Base-by-base conservation (phyloP, 345 rosid genomes). In the Brassica incana region DNA sequence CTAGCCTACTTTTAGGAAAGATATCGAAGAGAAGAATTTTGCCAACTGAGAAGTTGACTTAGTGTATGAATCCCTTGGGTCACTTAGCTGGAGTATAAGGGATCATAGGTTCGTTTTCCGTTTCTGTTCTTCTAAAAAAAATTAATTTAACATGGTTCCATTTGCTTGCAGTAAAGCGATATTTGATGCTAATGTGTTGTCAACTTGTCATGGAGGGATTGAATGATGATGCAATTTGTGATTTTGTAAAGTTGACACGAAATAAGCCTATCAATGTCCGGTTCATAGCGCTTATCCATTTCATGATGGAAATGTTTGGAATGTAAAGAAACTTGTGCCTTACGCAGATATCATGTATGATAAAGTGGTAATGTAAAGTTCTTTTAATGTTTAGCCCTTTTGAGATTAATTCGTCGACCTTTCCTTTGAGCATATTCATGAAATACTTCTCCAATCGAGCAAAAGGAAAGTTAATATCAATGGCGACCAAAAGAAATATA, bases 241-340 rank as follows among this genome's bases (percentile, higher is more conserved):
- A 95, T 87, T 95, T 95, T 68, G 94, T 95, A 61, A 89, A 90
- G 79, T 81, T 93, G 85, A 93, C 98, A 1, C 91, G 87, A 1
- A 80, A 90, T 11, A 93, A 80, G 77, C 98, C 98, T 9, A 86
- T 93, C 38, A 95, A 91, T 81, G 81, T 93, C 20, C 88, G 99
- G 54, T 95, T 95, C 82, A 93, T 93, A 11, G 99, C 93, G 87
- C 91, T 95, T 87, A 95, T 91, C 99, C 97, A 48, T 95, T 95
- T 29, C 32, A 29, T 58, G 97, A 95, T 87, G 98, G 97, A 63
- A 95, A 93, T 85, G 92, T 95, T 33, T 95, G 99, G 99, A 91
- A 93, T 81, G 89, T 88, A 63, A 90, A 88, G 89, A 95, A 95
- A 84, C 91, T 93, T 27, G 89, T 95, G 33, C 83, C 96, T 3